Conservation (phyloP, 495 filamentous ascomycete species). For the Peziza echinospora region DNA sequence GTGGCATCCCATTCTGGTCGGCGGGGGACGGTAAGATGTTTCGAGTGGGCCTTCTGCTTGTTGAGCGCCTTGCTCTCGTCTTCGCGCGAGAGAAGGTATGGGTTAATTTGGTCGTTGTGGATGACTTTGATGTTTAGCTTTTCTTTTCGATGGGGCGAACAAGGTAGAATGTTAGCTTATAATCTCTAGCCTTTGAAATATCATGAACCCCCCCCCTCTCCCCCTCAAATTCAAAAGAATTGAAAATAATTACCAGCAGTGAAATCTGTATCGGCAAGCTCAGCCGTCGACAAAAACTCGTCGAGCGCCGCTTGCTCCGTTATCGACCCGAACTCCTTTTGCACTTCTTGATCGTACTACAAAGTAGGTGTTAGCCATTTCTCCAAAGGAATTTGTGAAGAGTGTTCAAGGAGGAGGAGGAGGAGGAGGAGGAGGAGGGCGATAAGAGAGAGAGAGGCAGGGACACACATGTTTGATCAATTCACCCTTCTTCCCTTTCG, state of each 20-base stretch:
- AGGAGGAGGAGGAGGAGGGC: too few species aligned
- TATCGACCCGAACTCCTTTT: slow-evolving; percentile 75
- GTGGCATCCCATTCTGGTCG: slow-evolving; percentile 68
- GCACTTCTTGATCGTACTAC: not conserved
- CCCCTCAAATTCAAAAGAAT: not conserved
- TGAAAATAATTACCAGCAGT: slow-evolving; percentile 34
- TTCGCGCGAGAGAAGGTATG: slow-evolving; percentile 70
- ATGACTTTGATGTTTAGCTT: slow-evolving; percentile 98
- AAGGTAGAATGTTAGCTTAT: slow-evolving; percentile 1
- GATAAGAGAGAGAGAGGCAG: too few species aligned
- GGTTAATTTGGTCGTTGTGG: slow-evolving; percentile 83
- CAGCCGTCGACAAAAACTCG: slow-evolving; percentile 63
- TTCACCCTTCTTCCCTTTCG: too few species aligned
- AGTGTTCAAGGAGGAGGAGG: slow-evolving; percentile 1
- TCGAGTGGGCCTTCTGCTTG: slow-evolving; percentile 63
- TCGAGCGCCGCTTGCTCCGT: slow-evolving; percentile 77
- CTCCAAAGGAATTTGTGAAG: not conserved
- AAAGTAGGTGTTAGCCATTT: too few species aligned
- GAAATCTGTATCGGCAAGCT: slow-evolving; percentile 93
- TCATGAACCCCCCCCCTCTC: not conserved
- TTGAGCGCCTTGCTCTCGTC: slow-evolving; percentile 56
- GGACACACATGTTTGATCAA: too few species aligned
- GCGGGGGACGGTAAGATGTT: slow-evolving; percentile 66
- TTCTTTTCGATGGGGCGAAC: slow-evolving; percentile 47
- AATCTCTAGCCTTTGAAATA: too few species aligned